These are phyloP conservation scores for Populus hybrid DNA, from an alignment of 441 rosid genomes.

Conservation along the genomic window DNA sequence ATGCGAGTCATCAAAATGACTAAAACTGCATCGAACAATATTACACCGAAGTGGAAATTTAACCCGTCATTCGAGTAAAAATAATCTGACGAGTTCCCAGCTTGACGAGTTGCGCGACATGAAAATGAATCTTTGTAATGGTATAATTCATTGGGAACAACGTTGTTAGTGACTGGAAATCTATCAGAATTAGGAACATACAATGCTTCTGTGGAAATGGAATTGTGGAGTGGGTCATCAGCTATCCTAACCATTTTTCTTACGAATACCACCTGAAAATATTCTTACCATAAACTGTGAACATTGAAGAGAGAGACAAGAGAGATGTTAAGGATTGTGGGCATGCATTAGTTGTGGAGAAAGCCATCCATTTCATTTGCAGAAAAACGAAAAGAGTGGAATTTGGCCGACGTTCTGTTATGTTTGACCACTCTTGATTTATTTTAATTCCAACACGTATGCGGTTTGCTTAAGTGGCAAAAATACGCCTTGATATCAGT, in stretches of 20 bases:
- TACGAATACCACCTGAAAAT: neutral
- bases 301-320: neutral
- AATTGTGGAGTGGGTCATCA: neutral
- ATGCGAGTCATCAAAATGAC: conserved; percentile 31
- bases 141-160: neutral
- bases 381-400: neutral
- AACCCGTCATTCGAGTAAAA: neutral
- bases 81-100: neutral
- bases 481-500: too few relatives aligned
- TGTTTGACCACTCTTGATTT: too few relatives aligned
- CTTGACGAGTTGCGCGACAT: neutral
- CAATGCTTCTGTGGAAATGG: neutral
- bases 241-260: neutral
- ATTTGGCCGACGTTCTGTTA: too few relatives aligned
- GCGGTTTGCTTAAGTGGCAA: too few relatives aligned
- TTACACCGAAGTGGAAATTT: conserved; percentile 2
- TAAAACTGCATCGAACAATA: conserved; percentile 38
- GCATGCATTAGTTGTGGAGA: neutral
- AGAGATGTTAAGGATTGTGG: neutral
- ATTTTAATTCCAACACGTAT: too few relatives aligned
- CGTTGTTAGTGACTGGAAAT: neutral
- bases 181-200: neutral
- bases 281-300: neutral
- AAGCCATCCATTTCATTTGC: neutral
- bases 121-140: neutral